These are phyloP conservation scores for Suillus paluster DNA, from an alignment of 768 basidiomycete species.

Conservation along the genomic window DNA sequence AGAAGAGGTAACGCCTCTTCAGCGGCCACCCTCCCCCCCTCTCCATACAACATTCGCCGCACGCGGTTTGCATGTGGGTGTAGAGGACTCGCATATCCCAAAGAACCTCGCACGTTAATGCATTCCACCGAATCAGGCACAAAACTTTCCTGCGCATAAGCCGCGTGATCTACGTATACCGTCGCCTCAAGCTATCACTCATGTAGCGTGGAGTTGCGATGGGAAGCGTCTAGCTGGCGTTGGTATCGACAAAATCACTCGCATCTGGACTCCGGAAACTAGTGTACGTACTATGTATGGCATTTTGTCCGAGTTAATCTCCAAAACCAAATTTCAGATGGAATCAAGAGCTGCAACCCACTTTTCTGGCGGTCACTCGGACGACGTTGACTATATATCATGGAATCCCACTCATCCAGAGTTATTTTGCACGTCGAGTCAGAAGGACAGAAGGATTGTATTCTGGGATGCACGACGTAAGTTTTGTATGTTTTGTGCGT, in stretches of 20 bases:
- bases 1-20: conserved; percentile 59
- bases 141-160: conserved; percentile 80
- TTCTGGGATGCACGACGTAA: conserved; percentile 88
- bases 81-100: not conserved
- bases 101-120: conserved; percentile 17
- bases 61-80: conserved; percentile 71
- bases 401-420: conserved; percentile 90
- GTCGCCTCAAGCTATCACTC: conserved; percentile 66
- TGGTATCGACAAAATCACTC: conserved; percentile 76
- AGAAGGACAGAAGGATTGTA: conserved; percentile 72
- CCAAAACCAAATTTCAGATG: conserved; percentile 49
- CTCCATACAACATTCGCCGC: conserved; percentile 70
- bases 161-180: conserved; percentile 74
- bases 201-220: conserved; percentile 86
- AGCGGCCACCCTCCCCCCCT: conserved; percentile 74
- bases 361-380: conserved; percentile 73
- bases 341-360: conserved; percentile 67
- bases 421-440: conserved; percentile 78
- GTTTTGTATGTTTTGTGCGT: conserved; percentile 22
- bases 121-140: conserved; percentile 51
- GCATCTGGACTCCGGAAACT: conserved; percentile 82
- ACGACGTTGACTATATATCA: conserved; percentile 81
- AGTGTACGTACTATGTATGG: conserved; percentile 58
- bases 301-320: not conserved
- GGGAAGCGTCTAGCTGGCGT: conserved; percentile 82